These are phyloP conservation scores for Aspergillus nomiae DNA, from an alignment of 2,329 filamentous ascomycete species.

Conservation along the genomic window DNA sequence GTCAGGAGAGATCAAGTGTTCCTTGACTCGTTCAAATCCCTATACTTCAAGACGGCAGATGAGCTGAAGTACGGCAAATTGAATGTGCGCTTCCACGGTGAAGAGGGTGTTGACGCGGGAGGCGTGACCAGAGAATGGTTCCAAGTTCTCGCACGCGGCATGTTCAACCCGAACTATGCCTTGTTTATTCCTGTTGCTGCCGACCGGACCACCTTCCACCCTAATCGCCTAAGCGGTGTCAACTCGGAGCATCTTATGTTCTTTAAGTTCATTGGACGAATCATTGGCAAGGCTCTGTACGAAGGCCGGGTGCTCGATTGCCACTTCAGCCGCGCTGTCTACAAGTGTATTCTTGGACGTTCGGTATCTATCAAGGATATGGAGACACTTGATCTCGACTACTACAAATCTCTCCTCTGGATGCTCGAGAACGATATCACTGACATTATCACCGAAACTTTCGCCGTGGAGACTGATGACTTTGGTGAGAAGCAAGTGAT, in stretches of 20 bases:
- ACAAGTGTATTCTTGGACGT: conserved; percentile 95
- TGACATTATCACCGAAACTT: conserved; percentile 94
- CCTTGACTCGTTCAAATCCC: conserved; percentile 96
- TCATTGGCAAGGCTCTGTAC: conserved; percentile 97
- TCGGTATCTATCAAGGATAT: conserved; percentile 98
- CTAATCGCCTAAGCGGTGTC: conserved; percentile 89
- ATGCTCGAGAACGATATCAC: conserved; percentile 99
- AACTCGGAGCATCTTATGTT: conserved; percentile 96
- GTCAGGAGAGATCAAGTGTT: conserved; percentile 95
- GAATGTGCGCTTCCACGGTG: conserved; percentile 94
- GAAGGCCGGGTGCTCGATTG: conserved; percentile 95
- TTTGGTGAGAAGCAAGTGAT: conserved; percentile 88
- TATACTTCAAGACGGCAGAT: conserved; percentile 94
- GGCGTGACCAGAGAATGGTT: conserved; percentile 99
- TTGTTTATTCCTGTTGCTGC: conserved; percentile 96
- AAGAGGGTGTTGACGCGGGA: conserved; percentile 96
- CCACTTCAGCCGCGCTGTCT: conserved; percentile 97
- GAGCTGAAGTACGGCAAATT: conserved; percentile 99
- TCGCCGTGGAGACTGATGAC: conserved; percentile 89
- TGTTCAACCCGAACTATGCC: conserved; percentile 98
- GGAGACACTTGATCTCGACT: conserved; percentile 97
- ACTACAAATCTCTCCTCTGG: conserved; percentile 98
- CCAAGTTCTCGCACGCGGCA: conserved; percentile 92
- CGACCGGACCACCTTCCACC: conserved; percentile 97
- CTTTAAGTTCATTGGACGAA: conserved; percentile 98